Conservation (phyloP, 2,329 filamentous ascomycete genomes). For the Arthrinium phaeospermum region DNA sequence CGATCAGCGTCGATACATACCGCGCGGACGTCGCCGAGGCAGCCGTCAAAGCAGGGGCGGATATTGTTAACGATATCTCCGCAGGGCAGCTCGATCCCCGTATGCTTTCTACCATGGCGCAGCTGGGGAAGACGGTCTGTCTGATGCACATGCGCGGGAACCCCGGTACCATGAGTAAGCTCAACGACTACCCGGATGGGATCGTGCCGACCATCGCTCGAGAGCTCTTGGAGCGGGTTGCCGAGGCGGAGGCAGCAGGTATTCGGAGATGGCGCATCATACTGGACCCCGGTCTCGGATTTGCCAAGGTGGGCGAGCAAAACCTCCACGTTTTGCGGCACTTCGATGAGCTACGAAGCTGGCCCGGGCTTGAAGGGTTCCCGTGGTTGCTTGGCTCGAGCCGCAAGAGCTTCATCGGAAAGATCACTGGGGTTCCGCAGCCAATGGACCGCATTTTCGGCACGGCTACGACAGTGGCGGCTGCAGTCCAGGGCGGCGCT, state of each 20-base stretch:
- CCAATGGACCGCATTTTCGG: conserved; percentile 79
- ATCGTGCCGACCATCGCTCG: conserved; percentile 67
- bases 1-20: conserved; percentile 92
- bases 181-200: conserved; percentile 72
- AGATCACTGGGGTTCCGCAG: conserved; percentile 75
- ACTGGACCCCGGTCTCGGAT: conserved; percentile 91
- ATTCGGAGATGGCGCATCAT: conserved; percentile 93
- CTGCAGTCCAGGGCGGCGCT: conserved; percentile 84
- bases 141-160: conserved; percentile 96
- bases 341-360: conserved; percentile 67
- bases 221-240: conserved; percentile 74
- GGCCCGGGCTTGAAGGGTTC: conserved; percentile 69
- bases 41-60: conserved; percentile 78
- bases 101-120: conserved; percentile 83
- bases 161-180: conserved; percentile 77
- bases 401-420: conserved; percentile 87
- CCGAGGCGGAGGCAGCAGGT: conserved; percentile 78
- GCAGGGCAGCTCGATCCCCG: conserved; percentile 77
- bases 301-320: conserved; percentile 82
- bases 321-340: conserved; percentile 80
- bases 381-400: conserved; percentile 92
- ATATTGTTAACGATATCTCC: conserved; percentile 95
- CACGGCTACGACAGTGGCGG: conserved; percentile 86
- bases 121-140: conserved; percentile 76
- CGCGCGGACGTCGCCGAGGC: conserved; percentile 80